Evolutionary conservation across 1,284 basidiomycete genomes (phyloP).

Genomic region (Apiotrichum brassicae): DNA sequence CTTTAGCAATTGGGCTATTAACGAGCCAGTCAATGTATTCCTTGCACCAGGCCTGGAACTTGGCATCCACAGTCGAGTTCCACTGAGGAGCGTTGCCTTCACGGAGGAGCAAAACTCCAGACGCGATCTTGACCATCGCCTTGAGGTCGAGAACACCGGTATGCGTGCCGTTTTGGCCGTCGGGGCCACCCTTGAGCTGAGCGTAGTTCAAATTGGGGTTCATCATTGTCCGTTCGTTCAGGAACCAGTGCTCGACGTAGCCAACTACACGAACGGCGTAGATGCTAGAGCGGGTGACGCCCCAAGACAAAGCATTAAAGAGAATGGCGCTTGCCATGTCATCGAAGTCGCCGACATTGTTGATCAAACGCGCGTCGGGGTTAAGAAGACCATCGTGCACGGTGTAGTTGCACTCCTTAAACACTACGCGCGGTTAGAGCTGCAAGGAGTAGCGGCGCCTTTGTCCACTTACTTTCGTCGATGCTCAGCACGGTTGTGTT

Average conservation of each 20-base stretch:
- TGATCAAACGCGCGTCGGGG: slow-evolving; percentile 57
- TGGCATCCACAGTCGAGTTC: slow-evolving; percentile 14
- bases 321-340: slow-evolving; percentile 57
- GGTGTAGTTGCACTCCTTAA: slow-evolving; percentile 9
- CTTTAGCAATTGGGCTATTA: slow-evolving; percentile 19
- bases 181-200: slow-evolving; percentile 59
- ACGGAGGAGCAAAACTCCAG: slow-evolving; percentile 18
- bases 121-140: slow-evolving; percentile 25
- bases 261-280: slow-evolving; percentile 18
- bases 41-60: slow-evolving; percentile 18
- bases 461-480: slow-evolving; percentile 13
- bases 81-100: slow-evolving; percentile 17
- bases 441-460: too few species aligned
- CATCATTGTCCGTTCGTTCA: slow-evolving; percentile 56
- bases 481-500: slow-evolving; percentile 22
- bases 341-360: slow-evolving; percentile 55
- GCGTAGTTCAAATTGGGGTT: slow-evolving; percentile 63
- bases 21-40: slow-evolving; percentile 21
- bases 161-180: slow-evolving; percentile 17
- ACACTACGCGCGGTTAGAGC: slow-evolving; percentile 2
- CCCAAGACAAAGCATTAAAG: slow-evolving; percentile 58
- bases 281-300: slow-evolving; percentile 47
- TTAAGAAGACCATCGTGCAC: slow-evolving; percentile 58
- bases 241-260: slow-evolving; percentile 47
- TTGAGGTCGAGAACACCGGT: slow-evolving; percentile 27